Percentiles rank a stretch among this genome's conserved stretches.
These are phyloP conservation scores for Candida ovalis DNA, from an alignment of 805 yeast genomes.

Conservation along the genomic window DNA sequence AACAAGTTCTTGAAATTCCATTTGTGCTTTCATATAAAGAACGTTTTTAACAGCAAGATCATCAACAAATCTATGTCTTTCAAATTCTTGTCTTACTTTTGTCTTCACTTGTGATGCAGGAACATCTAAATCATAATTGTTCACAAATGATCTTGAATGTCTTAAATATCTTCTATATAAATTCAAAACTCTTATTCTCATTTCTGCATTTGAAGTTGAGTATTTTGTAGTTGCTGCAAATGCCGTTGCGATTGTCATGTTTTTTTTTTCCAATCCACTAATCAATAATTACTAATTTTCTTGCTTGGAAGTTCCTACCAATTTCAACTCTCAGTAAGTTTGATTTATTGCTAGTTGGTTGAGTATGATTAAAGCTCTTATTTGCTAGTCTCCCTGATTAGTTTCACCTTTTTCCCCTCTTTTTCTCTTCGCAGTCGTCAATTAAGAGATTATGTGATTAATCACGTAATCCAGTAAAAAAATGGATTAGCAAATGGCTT, in stretches of 20 bases:
- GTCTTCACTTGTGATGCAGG: conserved; percentile 78
- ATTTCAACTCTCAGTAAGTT: too few relatives aligned
- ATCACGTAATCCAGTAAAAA: too few relatives aligned
- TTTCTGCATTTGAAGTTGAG: conserved; percentile 55
- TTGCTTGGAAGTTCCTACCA: too few relatives aligned
- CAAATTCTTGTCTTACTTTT: conserved; percentile 85
- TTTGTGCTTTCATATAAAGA: conserved; percentile 75
- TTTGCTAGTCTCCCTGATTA: not conserved
- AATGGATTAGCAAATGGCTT: too few relatives aligned
- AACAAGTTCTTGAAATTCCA: conserved; percentile 85
- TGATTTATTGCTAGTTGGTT: too few relatives aligned
- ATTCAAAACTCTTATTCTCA: conserved; percentile 59
- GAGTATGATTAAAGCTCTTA: not conserved
- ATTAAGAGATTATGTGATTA: not conserved
- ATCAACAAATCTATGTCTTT: conserved; percentile 70
- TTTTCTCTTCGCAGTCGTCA: not conserved
- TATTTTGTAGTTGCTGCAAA: conserved; percentile 79
- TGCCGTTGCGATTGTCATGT: conserved; percentile 68
- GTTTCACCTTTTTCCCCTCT: not conserved
- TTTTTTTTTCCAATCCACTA: too few relatives aligned
- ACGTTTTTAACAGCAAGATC: conserved; percentile 66
- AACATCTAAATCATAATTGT: conserved; percentile 68
- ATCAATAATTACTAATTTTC: too few relatives aligned
- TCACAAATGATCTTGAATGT: conserved; percentile 47
- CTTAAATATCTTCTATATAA: conserved; percentile 72